A percentile compares a stretch with the other conserved stretches of the same genome.
Evolutionary conservation across 306 rosid genomes (phyloP).

Genomic region (Sicyos baderoa): DNA sequence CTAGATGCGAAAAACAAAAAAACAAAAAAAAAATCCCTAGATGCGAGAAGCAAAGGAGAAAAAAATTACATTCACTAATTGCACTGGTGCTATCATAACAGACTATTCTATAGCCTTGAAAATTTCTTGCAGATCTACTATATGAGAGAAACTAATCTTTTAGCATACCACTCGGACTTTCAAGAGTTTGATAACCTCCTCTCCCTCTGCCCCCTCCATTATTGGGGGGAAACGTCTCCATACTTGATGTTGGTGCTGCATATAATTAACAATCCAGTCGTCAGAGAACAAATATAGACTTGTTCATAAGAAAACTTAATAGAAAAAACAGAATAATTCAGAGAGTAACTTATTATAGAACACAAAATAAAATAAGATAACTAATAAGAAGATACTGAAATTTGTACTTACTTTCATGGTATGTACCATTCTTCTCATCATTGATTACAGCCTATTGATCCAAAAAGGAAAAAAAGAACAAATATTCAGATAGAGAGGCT

Average conservation of each 20-base stretch:
- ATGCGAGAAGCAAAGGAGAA: neutral
- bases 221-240: conserved; percentile 80
- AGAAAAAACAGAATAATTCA: neutral
- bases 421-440: conserved; percentile 39
- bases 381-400: neutral
- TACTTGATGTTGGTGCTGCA: conserved; percentile 55
- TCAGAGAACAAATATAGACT: neutral
- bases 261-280: conserved; percentile 8
- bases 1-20: neutral
- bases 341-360: neutral
- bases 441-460: conserved; percentile 49
- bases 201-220: conserved; percentile 51
- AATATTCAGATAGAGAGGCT: neutral
- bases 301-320: neutral
- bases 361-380: neutral
- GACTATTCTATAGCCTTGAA: neutral
- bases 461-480: conserved; percentile 4
- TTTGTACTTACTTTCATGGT: conserved; percentile 53
- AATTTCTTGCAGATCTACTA: neutral
- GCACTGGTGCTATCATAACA: neutral
- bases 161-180: conserved; percentile 48
- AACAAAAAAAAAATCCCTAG: too few species aligned
- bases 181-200: conserved; percentile 72
- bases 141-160: neutral
- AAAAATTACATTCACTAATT: conserved; percentile 6